phyloP scores from a whole-genome alignment of 129 eudicot genomes.

The Dittrichia graveolens region DNA sequence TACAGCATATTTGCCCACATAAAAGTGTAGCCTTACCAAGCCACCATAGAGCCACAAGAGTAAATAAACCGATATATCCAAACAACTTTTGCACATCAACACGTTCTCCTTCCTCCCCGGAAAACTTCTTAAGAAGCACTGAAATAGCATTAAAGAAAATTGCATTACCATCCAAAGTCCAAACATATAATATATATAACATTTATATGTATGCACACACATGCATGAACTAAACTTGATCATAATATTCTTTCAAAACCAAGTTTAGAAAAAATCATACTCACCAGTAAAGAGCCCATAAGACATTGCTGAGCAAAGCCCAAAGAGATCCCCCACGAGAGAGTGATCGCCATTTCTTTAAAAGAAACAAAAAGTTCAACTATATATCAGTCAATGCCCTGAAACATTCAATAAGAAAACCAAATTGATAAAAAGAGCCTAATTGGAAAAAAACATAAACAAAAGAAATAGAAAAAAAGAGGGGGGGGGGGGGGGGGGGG shows the following conservation, averaged over 20 bases:
- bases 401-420: constrained; percentile 50
- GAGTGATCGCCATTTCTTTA: constrained; percentile 80
- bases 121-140: constrained; percentile 94
- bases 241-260: background rate
- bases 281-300: constrained; percentile 94
- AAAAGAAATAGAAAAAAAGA: background rate
- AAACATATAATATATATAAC: background rate
- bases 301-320: constrained; percentile 89
- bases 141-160: constrained; percentile 24
- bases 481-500: too few relatives aligned
- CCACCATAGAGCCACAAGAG: constrained; percentile 99
- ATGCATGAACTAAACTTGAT: background rate
- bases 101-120: constrained; percentile 96
- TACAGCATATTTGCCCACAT: background rate
- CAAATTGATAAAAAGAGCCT: constrained; percentile 40
- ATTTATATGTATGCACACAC: background rate
- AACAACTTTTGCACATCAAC: constrained; percentile 92
- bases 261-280: constrained; percentile 28
- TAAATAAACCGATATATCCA: constrained; percentile 92
- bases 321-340: constrained; percentile 92
- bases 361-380: constrained; percentile 75
- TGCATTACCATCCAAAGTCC: constrained; percentile 1
- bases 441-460: background rate
- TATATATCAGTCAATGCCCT: constrained; percentile 70
- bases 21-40: constrained; percentile 66